Base-by-base conservation (phyloP, 495 filamentous ascomycete species). In the Neurospora pannonica region DNA sequence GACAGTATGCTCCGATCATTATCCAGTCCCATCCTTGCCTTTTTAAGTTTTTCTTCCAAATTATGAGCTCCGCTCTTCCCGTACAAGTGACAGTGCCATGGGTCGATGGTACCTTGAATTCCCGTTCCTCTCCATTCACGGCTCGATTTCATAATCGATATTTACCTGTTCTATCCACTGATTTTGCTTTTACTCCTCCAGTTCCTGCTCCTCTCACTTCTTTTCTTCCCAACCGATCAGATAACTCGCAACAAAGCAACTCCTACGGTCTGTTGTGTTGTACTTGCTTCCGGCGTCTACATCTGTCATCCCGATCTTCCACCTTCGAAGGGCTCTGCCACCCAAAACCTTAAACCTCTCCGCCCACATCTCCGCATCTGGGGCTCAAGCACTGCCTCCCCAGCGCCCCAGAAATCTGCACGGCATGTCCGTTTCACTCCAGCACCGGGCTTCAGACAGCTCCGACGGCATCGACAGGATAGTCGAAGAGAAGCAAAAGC, bases 401-500 rank as follows among this genome's bases (percentile, higher is more conserved):
- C 54, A 28, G 54, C 54, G 15, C 54, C 21, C 54, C 28, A 67
- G 54, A 19, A 62, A 67, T 36, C 54, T 34, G 54, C 54, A 67
- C 28, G 5, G 28, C 21, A 67, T 67, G 54, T 31, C 76, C 39
- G 38, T 67, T 34, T 70, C 74, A 17, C 71, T 72, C n/a, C 71
- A 46, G 38, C 39, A 73, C 19, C 72, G 75, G 34, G 43, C 42
- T 8, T 78, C 76, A 15, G 76, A 76, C 39, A 76, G 76, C 67
- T 75, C 75, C n/a, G 72, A 75, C 3, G 54, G 54, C 19, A 70
- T 70, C 34, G 77, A 77, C 36, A 76, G 69, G 28, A n/a, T 78
- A 43, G 74, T 36, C 39, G 71, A 76, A 17, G 77, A 78, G 71
- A 78, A 78, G 54, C 74, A 62, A 1, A 34, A 39, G n/a, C 62